Percentiles rank a stretch among this genome's conserved stretches.
Evolutionary conservation across 2,329 filamentous ascomycete species (phyloP).

Genomic region (Hyphodiscus sp.): DNA sequence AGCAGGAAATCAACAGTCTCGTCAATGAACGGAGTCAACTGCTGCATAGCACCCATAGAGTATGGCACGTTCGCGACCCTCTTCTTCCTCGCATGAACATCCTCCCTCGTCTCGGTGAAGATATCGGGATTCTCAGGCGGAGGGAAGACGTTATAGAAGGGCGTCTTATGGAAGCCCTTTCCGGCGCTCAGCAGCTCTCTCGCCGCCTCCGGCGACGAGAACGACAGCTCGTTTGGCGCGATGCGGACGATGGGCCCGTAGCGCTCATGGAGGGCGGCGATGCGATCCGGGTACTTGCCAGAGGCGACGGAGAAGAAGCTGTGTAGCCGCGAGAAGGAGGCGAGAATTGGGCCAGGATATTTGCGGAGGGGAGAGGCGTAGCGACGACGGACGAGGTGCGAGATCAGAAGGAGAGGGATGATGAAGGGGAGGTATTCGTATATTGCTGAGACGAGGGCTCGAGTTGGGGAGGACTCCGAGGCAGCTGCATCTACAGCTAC

Average conservation of each 20-base stretch:
- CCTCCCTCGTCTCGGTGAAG: constrained; percentile 35
- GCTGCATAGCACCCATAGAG: constrained; percentile 39
- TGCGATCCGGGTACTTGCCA: constrained; percentile 33
- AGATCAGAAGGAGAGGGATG: background rate
- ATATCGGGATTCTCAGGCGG: constrained; percentile 52
- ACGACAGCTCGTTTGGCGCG: constrained; percentile 39
- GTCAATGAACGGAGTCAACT: constrained; percentile 36
- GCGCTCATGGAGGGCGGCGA: constrained; percentile 34
- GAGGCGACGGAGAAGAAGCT: constrained; percentile 33
- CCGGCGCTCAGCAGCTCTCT: constrained; percentile 36
- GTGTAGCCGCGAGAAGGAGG: constrained; percentile 38
- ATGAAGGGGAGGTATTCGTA: background rate
- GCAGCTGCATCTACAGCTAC: background rate
- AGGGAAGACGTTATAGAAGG: constrained; percentile 39
- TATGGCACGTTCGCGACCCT: constrained; percentile 4
- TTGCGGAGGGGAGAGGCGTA: constrained; percentile 28
- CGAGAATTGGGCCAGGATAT: constrained; percentile 39
- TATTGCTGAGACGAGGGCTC: background rate
- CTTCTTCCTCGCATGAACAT: constrained; percentile 33
- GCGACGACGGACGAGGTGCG: background rate
- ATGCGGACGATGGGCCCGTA: constrained; percentile 39
- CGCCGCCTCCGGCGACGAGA: constrained; percentile 34
- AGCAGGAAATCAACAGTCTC: constrained; percentile 36
- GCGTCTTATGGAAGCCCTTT: constrained; percentile 18
- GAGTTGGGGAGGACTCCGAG: background rate